Conservation (phyloP, 208 protist genomes). For the Trypanosoma mega region DNA sequence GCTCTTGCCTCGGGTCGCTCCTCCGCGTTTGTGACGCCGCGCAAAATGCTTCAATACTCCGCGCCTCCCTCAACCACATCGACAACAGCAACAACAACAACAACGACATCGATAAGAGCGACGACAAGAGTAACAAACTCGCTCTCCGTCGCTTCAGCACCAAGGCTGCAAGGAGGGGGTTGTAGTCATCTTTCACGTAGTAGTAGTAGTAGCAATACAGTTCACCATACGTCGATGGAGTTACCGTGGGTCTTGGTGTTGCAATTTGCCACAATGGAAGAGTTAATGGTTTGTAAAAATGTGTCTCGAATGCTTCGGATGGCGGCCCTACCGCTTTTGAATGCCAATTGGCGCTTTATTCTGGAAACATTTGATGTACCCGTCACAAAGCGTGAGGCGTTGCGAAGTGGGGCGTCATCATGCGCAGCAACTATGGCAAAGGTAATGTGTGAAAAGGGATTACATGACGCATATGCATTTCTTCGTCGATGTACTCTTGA, state of each 20-base stretch:
- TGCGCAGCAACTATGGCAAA: conserved; percentile 13
- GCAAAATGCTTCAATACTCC: not conserved
- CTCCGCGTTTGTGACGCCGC: not conserved
- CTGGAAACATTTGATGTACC: conserved; percentile 19
- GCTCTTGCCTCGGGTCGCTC: not conserved
- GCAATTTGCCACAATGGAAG: conserved; percentile 15
- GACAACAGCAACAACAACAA: not conserved
- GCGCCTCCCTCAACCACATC: not conserved
- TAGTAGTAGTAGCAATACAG: too few species aligned
- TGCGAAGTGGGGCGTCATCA: not conserved
- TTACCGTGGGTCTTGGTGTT: conserved; percentile 15
- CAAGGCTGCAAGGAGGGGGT: too few species aligned
- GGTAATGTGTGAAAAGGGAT: not conserved
- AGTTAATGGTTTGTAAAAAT: not conserved
- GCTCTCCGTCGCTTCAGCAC: too few species aligned
- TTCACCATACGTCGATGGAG: too few species aligned
- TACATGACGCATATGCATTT: too few species aligned
- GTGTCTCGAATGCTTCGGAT: conserved; percentile 1
- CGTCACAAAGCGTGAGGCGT: not conserved
- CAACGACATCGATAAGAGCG: not conserved
- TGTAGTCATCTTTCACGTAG: too few species aligned
- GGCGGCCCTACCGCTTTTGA: conserved; percentile 11
- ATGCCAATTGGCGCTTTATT: conserved; percentile 18
- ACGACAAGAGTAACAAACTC: too few species aligned
- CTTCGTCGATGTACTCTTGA: too few species aligned